These are phyloP conservation scores for Prunus armeniaca DNA, from an alignment of 306 rosid species.

Conservation along the genomic window DNA sequence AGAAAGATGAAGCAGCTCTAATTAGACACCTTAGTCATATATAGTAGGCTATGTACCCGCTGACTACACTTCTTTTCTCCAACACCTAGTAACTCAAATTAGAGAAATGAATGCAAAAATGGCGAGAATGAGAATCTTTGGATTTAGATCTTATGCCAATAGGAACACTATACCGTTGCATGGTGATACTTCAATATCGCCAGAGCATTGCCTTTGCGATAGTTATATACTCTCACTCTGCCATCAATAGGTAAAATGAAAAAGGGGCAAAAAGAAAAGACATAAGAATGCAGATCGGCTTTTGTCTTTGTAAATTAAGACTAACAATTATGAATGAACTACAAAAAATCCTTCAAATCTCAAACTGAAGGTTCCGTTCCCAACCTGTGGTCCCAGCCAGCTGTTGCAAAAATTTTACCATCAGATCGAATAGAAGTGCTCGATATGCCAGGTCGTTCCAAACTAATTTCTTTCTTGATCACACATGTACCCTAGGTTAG, in stretches of 20 bases:
- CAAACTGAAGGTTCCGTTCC: slow-evolving; percentile 6
- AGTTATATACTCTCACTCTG: slow-evolving; percentile 82
- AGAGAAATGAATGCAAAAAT: not conserved
- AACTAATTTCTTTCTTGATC: slow-evolving; percentile 62
- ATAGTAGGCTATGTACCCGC: not conserved
- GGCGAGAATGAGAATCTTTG: not conserved
- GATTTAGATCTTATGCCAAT: slow-evolving; percentile 11
- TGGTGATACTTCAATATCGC: slow-evolving; percentile 89
- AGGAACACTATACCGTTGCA: slow-evolving; percentile 53
- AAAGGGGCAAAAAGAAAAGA: not conserved
- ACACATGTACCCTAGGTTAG: slow-evolving; percentile 58
- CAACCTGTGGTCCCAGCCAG: slow-evolving; percentile 99
- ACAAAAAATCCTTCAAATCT: not conserved
- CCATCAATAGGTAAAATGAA: slow-evolving; percentile 26
- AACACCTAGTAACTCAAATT: not conserved
- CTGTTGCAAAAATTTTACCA: slow-evolving; percentile 76
- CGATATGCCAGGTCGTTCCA: slow-evolving; percentile 91
- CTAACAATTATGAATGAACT: not conserved
- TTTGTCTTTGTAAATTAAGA: not conserved
- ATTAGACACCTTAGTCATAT: not conserved
- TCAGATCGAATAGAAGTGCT: slow-evolving; percentile 77
- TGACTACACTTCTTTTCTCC: not conserved
- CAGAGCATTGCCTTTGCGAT: slow-evolving; percentile 76
- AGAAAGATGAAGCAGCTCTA: not conserved
- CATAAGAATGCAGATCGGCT: not conserved